Evolutionary conservation across 192 early-diverging fungal genomes (phyloP).

Genomic region (Neocallimastix lanati): DNA sequence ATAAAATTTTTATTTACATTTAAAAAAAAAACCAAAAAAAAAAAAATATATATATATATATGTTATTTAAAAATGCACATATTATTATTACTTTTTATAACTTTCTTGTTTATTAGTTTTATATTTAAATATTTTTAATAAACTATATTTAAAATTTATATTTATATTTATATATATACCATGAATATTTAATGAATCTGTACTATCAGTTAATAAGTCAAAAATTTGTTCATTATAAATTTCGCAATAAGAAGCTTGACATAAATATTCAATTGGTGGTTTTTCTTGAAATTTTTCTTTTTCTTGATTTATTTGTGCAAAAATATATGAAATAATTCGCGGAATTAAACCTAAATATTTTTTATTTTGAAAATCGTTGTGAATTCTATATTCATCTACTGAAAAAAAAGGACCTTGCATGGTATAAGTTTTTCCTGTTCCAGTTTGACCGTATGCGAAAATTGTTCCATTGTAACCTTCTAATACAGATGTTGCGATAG

Average conservation of each 20-base stretch:
- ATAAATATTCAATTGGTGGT: slow-evolving; percentile 16
- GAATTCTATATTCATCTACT: neutral
- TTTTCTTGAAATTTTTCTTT: slow-evolving; percentile 7
- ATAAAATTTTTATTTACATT: no score
- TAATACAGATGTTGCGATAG: slow-evolving; percentile 6
- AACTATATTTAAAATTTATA: no score
- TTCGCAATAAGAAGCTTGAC: slow-evolving; percentile 20
- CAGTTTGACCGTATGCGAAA: slow-evolving; percentile 40
- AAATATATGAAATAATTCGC: slow-evolving; percentile 4
- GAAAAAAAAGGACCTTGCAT: slow-evolving; percentile 26
- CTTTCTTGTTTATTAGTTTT: no score
- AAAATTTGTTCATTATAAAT: slow-evolving; percentile 19
- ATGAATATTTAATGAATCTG: neutral
- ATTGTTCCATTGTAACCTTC: slow-evolving; percentile 17
- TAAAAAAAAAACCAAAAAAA: no score
- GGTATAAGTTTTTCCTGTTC: slow-evolving; percentile 42
- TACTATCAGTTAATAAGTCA: slow-evolving; percentile 12
- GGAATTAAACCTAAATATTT: slow-evolving; percentile 5
- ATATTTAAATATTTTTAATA: no score
- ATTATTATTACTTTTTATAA: no score
- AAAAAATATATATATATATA: no score
- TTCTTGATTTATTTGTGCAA: slow-evolving; percentile 6
- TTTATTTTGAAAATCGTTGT: neutral
- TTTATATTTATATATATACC: neutral
- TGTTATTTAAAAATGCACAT: no score